Evolutionary conservation across 1,284 basidiomycete genomes (phyloP).

Genomic region (Trametes pubescens): DNA sequence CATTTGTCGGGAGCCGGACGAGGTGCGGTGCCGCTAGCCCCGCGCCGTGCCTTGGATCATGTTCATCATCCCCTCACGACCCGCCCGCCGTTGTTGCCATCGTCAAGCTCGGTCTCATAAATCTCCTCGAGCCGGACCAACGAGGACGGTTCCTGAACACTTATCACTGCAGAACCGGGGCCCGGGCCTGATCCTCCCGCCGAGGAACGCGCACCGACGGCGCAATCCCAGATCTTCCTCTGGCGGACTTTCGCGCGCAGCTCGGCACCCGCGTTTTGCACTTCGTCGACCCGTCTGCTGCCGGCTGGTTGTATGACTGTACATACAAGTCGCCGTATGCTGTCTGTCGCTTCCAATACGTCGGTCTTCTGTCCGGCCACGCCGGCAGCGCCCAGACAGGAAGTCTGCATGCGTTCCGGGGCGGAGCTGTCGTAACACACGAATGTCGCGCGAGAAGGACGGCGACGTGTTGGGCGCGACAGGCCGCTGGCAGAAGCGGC

Average conservation of each 20-base stretch:
- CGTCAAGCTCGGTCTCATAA: not conserved
- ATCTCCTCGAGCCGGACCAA: not conserved
- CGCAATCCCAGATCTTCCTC: not conserved
- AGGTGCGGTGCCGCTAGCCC: too few species aligned
- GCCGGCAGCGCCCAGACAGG: slow-evolving; percentile 1
- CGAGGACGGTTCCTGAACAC: slow-evolving; percentile 3
- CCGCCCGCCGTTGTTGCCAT: not conserved
- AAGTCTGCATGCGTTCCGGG: not conserved
- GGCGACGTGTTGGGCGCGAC: not conserved
- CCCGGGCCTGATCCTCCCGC: slow-evolving; percentile 4
- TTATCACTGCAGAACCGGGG: slow-evolving; percentile 2
- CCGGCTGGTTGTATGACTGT: slow-evolving; percentile 14
- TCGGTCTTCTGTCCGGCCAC: slow-evolving; percentile 1
- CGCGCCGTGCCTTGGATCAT: not conserved
- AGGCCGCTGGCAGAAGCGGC: not conserved
- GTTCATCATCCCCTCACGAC: not conserved
- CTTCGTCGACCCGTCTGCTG: not conserved
- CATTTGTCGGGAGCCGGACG: too few species aligned
- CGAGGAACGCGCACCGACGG: not conserved
- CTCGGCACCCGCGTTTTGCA: not conserved
- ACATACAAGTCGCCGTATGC: not conserved
- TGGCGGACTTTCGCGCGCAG: not conserved
- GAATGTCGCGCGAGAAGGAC: not conserved
- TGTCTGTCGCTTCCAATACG: not conserved
- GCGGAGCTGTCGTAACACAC: slow-evolving; percentile 10